Conservation (phyloP, 106 monocot species). For the Ottelia alismoides region DNA sequence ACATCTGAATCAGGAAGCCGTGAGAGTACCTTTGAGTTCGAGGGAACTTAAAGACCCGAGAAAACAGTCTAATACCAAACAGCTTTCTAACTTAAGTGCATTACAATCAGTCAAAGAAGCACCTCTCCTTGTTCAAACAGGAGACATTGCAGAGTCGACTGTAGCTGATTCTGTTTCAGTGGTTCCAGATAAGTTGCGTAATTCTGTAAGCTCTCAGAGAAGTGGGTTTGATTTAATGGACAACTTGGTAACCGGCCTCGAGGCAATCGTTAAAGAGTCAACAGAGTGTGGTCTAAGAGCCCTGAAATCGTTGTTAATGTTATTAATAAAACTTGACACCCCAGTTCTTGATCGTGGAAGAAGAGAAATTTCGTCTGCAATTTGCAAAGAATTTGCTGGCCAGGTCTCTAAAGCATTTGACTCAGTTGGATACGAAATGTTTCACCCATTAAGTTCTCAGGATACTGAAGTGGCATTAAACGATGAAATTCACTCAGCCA, state of each 20-base stretch:
- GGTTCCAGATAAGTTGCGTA: neutral
- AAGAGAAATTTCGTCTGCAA: neutral
- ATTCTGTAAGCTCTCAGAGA: neutral
- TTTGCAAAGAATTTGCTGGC: neutral
- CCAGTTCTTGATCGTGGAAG: neutral
- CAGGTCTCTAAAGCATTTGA: neutral
- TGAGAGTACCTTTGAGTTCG: too few relatives aligned
- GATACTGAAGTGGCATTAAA: neutral
- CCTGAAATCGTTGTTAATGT: neutral
- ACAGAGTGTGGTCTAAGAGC: neutral
- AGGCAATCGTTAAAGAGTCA: neutral
- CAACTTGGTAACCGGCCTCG: too few relatives aligned
- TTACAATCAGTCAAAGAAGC: too few relatives aligned
- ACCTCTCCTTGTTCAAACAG: neutral
- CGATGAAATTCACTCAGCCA: conserved; percentile 12
- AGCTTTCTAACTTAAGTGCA: too few relatives aligned
- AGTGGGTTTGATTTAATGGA: too few relatives aligned
- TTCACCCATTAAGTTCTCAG: neutral
- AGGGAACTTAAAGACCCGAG: too few relatives aligned
- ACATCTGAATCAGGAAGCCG: too few relatives aligned
- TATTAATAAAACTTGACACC: neutral
- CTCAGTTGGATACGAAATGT: neutral
- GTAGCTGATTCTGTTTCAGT: neutral
- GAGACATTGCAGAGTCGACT: neutral
- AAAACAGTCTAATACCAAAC: too few relatives aligned